Evolutionary conservation across 331 rosid species (phyloP), one percentile per base, ranked within the genome.

Genomic region (Arachis monticola): DNA sequence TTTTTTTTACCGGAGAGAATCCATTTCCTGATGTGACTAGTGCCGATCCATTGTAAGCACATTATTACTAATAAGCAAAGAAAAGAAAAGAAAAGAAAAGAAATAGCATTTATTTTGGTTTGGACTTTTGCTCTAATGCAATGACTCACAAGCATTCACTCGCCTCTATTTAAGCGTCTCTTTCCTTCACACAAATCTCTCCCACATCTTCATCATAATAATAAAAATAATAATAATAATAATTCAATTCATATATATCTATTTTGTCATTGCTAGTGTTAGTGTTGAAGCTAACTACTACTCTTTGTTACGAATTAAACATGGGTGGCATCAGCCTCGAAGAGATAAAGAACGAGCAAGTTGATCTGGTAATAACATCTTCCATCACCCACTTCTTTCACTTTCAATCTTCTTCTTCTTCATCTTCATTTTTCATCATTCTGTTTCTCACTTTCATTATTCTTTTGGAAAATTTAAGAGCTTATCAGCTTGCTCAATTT

Each of bases 271-370:
- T 35, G 4, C 40, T 4, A 2, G 40, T 35, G 59, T 53, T 53
- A 1, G 9, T 50, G 56, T 22, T 53, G 59, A 27, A 8, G 30
- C 27, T 53, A 53, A 53, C 27, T 53, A 27, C 5, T 53, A 27
- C 32, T 35, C 51, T 8, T 17, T 41, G 41, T 17, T 13, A 6
- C 72, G 22, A 17, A 17, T 17, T 17, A 75, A 75, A 0, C 63
- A 83, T 83, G 86, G 81, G 81, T 22, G 83, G 46, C 55, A 83
- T 83, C 64, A 38, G 75, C 60, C 81, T 83, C 3, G 83, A 83
- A 69, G 86, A 83, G 69, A 83, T 83, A 0, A 83, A 83, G 60
- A 83, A 83, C 8, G 86, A 83, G 53, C 79, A 22, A 60, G 83
- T 83, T 30, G 86, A 83, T 70, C 77, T 83, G 75, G 86, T 83